phyloP scores from a whole-genome alignment of 2,329 filamentous ascomycete species.

The Beauveria sp. region DNA sequence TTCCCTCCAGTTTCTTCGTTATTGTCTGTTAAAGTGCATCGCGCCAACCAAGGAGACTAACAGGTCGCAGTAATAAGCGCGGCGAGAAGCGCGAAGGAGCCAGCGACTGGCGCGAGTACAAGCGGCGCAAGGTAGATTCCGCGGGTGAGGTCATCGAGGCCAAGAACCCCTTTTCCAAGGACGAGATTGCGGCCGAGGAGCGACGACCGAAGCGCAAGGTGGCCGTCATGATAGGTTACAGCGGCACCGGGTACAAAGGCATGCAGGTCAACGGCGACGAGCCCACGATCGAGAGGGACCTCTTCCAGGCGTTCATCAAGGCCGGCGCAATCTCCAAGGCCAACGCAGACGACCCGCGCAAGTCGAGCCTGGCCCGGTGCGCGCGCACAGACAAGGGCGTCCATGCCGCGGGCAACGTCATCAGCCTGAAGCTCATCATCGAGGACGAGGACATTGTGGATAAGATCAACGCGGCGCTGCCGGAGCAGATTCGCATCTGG shows the following conservation, averaged over 20 bases:
- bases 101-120: slow-evolving; percentile 33
- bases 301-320: slow-evolving; percentile 85
- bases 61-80: slow-evolving; percentile 4
- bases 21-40: neutral
- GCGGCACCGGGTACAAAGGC: slow-evolving; percentile 91
- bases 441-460: slow-evolving; percentile 82
- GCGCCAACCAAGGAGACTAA: slow-evolving; percentile 9
- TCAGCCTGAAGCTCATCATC: slow-evolving; percentile 91
- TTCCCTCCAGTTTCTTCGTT: neutral
- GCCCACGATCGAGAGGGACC: slow-evolving; percentile 91
- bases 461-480: slow-evolving; percentile 82
- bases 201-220: slow-evolving; percentile 93
- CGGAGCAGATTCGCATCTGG: slow-evolving; percentile 89
- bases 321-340: slow-evolving; percentile 93
- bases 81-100: slow-evolving; percentile 31
- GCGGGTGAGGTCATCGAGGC: slow-evolving; percentile 25
- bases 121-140: slow-evolving; percentile 33
- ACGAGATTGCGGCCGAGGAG: slow-evolving; percentile 82
- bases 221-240: slow-evolving; percentile 90
- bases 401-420: slow-evolving; percentile 90
- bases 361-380: slow-evolving; percentile 88
- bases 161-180: slow-evolving; percentile 50
- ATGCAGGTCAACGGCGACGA: slow-evolving; percentile 83
- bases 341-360: slow-evolving; percentile 94
- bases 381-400: slow-evolving; percentile 96